Base-by-base conservation (phyloP, 192 early-diverging fungal species). In the Backusella macrospora region DNA sequence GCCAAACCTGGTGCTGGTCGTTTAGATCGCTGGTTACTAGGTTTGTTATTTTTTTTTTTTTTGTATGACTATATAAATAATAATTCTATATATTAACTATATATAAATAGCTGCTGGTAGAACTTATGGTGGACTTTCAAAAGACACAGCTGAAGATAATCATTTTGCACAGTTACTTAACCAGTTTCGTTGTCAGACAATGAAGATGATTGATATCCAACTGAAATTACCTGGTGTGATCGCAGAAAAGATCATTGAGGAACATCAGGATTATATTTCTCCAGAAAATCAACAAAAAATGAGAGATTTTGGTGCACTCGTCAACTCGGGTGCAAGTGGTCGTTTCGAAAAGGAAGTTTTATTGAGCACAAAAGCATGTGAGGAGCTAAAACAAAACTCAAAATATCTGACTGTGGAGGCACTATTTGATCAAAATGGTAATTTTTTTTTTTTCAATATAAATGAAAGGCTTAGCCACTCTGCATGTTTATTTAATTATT, bases 91-190 rank as follows among this genome's bases (percentile, higher is more conserved):
- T 63, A 26, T 23, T 29, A 62, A 44, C 40, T 14, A 38, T 26
- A 52, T 43, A 43, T 73, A 29, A 47, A 16, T 21, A 76, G 72
- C 70, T 69, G 72, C 67, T 67, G 68, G 72, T 43, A 49, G 75
- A 69, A 62, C 71, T 16, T 76, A 75, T 72, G 63, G 75, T 52
- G 68, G 75, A 42, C 26, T 76, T n/a, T 37, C 46, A 23, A 71
- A 38, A 21, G 34, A 75, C 37, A 44, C 74, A 62, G 46, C 23
- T 10, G 71, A 76, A 55, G 47, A 73, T 43, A 37, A 65, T 45
- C 74, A 76, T 68, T 74, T 80, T 80, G 12, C 52, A 15, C 45
- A 73, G 26, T 38, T 76, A n/a, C 4, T 70, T 6, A 74, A 76
- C 26, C 72, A 73, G 34, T 73, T 78, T 42, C 52, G 72, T 1